Conservation (phyloP, 306 rosid species). For the Begonia fuchsioides region DNA sequence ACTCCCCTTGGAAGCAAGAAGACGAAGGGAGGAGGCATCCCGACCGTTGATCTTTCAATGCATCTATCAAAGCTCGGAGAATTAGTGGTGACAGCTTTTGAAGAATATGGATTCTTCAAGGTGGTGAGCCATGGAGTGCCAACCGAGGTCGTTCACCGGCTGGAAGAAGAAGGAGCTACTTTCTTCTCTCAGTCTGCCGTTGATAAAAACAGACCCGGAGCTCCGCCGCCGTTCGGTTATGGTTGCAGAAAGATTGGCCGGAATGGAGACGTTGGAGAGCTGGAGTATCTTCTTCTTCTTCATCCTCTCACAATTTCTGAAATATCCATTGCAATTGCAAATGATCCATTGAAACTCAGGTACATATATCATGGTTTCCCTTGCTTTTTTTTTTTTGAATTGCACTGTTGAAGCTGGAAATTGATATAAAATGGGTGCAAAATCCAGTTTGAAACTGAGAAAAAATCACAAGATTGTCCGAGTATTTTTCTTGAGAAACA, state of each 20-base stretch:
- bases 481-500: too few relatives aligned
- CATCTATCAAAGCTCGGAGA: constrained; percentile 34
- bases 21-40: constrained; percentile 51
- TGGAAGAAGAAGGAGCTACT: constrained; percentile 40
- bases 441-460: too few relatives aligned
- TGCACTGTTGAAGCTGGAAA: too few relatives aligned
- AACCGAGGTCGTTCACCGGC: constrained; percentile 20
- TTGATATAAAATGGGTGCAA: too few relatives aligned
- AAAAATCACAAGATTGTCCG: too few relatives aligned
- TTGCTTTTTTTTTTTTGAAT: too few relatives aligned
- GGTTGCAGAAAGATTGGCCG: constrained; percentile 67
- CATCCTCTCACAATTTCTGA: constrained; percentile 38
- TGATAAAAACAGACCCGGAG: constrained; percentile 42
- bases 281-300: constrained; percentile 78
- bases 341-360: constrained; percentile 58
- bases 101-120: constrained; percentile 68
- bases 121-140: constrained; percentile 66
- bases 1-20: constrained; percentile 38
- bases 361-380: constrained; percentile 1
- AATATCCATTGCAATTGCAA: constrained; percentile 33
- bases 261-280: constrained; percentile 76
- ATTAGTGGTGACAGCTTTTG: constrained; percentile 42
- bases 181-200: constrained; percentile 34
- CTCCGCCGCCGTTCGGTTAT: constrained; percentile 63
- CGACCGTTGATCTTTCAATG: constrained; percentile 51